Evolutionary conservation across 495 filamentous ascomycete genomes (phyloP).

Genomic region (Penicillium samsonianum): DNA sequence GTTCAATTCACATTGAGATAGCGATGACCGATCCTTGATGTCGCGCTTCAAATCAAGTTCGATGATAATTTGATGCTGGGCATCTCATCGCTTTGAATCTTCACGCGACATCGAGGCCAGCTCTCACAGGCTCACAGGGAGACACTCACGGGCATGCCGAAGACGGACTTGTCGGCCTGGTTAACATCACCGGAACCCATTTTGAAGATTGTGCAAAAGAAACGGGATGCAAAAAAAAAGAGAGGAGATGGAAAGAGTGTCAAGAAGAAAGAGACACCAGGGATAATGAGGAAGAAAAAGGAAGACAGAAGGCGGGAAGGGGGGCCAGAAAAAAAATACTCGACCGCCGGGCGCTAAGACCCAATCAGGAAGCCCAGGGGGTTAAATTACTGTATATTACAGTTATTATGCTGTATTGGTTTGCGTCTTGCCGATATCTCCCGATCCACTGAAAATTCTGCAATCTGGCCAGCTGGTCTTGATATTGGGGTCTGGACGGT

Average conservation of each 20-base stretch:
- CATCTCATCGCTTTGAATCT: neutral
- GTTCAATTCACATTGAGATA: neutral
- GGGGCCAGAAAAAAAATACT: constrained; percentile 45
- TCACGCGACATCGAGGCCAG: constrained; percentile 12
- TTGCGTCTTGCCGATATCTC: constrained; percentile 44
- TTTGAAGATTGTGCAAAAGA: constrained; percentile 48
- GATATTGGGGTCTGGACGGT: constrained; percentile 1
- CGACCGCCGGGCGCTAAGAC: constrained; percentile 40
- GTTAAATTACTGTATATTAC: constrained; percentile 18
- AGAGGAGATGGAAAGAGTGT: constrained; percentile 47
- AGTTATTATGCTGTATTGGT: constrained; percentile 18
- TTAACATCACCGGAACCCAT: constrained; percentile 53
- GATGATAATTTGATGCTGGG: constrained; percentile 5
- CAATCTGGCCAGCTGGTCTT: constrained; percentile 14
- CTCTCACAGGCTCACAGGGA: constrained; percentile 15
- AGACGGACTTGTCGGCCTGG: constrained; percentile 70
- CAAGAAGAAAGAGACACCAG: constrained; percentile 42
- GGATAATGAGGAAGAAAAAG: constrained; percentile 39
- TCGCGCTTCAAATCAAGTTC: neutral
- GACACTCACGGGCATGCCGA: constrained; percentile 77
- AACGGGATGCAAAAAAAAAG: constrained; percentile 38
- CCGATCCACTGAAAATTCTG: constrained; percentile 41
- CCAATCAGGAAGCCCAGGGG: constrained; percentile 29
- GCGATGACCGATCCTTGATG: neutral
- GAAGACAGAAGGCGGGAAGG: constrained; percentile 39